These are phyloP conservation scores for Trichoderma hamatum DNA, from an alignment of 2,329 filamentous ascomycete species.

Conservation along the genomic window DNA sequence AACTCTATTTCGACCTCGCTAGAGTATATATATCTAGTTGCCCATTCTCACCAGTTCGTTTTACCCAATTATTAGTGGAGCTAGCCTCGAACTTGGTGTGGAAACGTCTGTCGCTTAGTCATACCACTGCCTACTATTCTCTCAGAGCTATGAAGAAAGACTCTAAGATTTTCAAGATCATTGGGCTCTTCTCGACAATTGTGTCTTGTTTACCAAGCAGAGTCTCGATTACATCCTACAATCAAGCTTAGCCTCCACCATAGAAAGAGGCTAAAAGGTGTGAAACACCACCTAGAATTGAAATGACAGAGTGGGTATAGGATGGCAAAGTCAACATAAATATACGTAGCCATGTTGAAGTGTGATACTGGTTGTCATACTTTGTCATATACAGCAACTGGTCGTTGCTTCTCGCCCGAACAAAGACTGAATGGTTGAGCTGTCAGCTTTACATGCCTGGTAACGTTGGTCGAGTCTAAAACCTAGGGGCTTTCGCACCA, in stretches of 20 bases:
- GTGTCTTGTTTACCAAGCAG: not conserved
- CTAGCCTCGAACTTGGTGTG: no score
- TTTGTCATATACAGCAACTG: not conserved
- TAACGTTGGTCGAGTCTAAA: not conserved
- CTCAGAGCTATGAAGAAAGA: no score
- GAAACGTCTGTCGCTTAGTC: no score
- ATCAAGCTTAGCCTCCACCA: not conserved
- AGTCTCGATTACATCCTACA: not conserved
- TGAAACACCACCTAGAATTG: not conserved
- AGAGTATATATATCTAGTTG: no score
- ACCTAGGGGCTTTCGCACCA: not conserved
- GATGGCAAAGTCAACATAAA: not conserved
- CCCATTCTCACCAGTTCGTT: no score
- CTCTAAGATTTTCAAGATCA: no score
- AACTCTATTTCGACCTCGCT: no score
- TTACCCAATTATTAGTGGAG: no score
- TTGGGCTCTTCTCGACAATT: not conserved
- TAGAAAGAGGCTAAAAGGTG: not conserved
- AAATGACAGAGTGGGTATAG: not conserved
- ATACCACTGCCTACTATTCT: no score
- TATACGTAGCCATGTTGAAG: not conserved
- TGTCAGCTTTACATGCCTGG: constrained; percentile 2
- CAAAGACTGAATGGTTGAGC: no score
- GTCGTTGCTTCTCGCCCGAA: not conserved
- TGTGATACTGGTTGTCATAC: not conserved